A percentile compares a stretch with the other conserved stretches of the same genome.
phyloP scores from a whole-genome alignment of 441 rosid species.

The Gossypium trilobum region DNA sequence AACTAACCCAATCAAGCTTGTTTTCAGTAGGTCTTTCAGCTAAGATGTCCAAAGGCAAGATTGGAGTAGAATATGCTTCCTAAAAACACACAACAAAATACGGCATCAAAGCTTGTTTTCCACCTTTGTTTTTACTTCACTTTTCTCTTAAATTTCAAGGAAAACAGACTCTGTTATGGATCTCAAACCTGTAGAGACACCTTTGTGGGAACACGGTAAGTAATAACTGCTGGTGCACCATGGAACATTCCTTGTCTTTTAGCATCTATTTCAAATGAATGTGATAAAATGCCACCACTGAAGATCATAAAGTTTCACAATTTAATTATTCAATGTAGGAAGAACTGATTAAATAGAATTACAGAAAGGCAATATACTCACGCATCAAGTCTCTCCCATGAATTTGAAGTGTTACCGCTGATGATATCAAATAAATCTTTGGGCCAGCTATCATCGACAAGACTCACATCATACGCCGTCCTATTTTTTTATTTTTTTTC shows the following conservation, averaged over 20 bases:
- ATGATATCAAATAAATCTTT: constrained; percentile 46
- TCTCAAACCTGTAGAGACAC: constrained; percentile 64
- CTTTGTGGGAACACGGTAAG: constrained; percentile 85
- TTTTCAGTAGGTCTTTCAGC: constrained; percentile 74
- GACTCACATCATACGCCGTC: constrained; percentile 74
- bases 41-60: constrained; percentile 71
- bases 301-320: constrained; percentile 6
- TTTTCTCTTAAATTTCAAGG: background rate
- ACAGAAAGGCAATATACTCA: constrained; percentile 32
- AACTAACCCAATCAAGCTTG: constrained; percentile 57
- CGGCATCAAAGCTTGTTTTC: background rate
- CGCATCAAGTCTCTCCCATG: constrained; percentile 97
- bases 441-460: constrained; percentile 61
- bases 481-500: constrained; percentile 25
- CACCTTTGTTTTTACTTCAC: background rate
- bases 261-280: constrained; percentile 73
- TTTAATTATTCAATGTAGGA: background rate
- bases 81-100: constrained; percentile 17
- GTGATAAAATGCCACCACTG: constrained; percentile 78
- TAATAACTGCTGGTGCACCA: constrained; percentile 75
- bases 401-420: constrained; percentile 60
- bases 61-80: constrained; percentile 77
- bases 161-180: background rate
- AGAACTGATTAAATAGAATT: background rate
- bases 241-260: constrained; percentile 66